These are phyloP conservation scores for Lasiodiplodia gonubiensis DNA, from an alignment of 2,329 filamentous ascomycete genomes.

Conservation along the genomic window DNA sequence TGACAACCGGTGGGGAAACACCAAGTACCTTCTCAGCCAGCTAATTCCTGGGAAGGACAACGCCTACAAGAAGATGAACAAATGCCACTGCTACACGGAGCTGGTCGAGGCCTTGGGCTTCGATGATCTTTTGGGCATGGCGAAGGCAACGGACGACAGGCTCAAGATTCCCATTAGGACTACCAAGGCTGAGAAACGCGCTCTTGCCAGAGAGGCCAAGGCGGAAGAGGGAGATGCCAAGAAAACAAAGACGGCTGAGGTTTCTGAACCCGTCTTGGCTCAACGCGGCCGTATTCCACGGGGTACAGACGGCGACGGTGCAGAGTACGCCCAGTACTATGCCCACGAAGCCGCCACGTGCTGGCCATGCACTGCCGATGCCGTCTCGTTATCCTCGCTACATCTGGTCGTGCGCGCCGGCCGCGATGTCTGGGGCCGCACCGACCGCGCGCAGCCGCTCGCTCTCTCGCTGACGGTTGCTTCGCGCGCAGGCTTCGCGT, in stretches of 20 bases:
- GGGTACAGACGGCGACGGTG: not conserved
- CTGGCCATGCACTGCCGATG: constrained; percentile 40
- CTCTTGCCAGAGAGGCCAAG: constrained; percentile 15
- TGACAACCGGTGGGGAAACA: constrained; percentile 89
- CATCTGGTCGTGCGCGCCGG: constrained; percentile 62
- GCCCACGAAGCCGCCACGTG: constrained; percentile 32
- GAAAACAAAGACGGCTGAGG: constrained; percentile 5
- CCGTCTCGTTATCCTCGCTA: constrained; percentile 68
- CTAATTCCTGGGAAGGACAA: constrained; percentile 81
- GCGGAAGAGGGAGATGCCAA: not conserved
- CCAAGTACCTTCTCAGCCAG: constrained; percentile 86
- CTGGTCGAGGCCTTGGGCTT: constrained; percentile 70
- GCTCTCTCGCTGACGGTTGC: constrained; percentile 65
- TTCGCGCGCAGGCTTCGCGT: constrained; percentile 62
- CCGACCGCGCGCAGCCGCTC: constrained; percentile 64
- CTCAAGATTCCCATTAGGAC: constrained; percentile 43
- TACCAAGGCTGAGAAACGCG: constrained; percentile 26
- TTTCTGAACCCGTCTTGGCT: not conserved
- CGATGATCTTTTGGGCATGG: constrained; percentile 66
- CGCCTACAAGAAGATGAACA: constrained; percentile 65
- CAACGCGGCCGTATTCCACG: constrained; percentile 8
- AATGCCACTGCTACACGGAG: constrained; percentile 73
- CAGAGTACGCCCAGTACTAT: constrained; percentile 18
- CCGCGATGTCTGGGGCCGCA: constrained; percentile 71
- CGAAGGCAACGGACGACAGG: constrained; percentile 68